Conservation (phyloP, 352 stramenopile genomes). For the Pythium aquatile region DNA sequence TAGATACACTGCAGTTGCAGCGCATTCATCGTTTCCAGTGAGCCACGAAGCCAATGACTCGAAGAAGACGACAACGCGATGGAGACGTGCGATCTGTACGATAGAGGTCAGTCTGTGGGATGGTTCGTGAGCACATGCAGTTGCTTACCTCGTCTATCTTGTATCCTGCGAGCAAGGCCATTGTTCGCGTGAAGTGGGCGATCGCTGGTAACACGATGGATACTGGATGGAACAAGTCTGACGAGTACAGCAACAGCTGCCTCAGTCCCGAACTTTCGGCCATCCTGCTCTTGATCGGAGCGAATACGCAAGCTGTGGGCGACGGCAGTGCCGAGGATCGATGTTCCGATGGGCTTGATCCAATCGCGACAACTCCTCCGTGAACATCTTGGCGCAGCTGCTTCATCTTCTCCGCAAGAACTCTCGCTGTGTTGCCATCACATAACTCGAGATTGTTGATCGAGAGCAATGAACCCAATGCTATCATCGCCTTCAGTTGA, state of each 20-base stretch:
- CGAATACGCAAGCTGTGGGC: conserved; percentile 9
- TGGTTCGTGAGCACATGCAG: not conserved
- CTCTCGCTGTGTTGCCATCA: not conserved
- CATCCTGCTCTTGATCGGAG: not conserved
- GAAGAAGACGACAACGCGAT: conserved; percentile 15
- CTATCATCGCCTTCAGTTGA: conserved; percentile 6
- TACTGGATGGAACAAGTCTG: conserved; percentile 11
- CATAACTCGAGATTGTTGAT: not conserved
- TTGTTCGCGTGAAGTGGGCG: conserved; percentile 8
- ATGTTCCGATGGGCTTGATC: not conserved
- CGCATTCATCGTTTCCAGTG: not conserved
- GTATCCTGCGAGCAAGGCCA: conserved; percentile 17
- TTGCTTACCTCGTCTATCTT: conserved; percentile 4
- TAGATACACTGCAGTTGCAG: conserved; percentile 4
- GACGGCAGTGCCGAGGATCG: not conserved
- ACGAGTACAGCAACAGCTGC: conserved; percentile 7
- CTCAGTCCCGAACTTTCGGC: not conserved
- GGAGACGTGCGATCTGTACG: conserved; percentile 5
- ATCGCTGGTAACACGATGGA: conserved; percentile 11
- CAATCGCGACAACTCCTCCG: not conserved
- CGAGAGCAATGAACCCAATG: conserved; percentile 11
- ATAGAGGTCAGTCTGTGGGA: not conserved
- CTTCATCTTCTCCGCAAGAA: conserved; percentile 8
- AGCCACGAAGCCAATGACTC: not conserved
- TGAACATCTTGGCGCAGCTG: conserved; percentile 13